phyloP scores from a whole-genome alignment of 1,139 yeast genomes.

The Nakaseomyces sp. region DNA sequence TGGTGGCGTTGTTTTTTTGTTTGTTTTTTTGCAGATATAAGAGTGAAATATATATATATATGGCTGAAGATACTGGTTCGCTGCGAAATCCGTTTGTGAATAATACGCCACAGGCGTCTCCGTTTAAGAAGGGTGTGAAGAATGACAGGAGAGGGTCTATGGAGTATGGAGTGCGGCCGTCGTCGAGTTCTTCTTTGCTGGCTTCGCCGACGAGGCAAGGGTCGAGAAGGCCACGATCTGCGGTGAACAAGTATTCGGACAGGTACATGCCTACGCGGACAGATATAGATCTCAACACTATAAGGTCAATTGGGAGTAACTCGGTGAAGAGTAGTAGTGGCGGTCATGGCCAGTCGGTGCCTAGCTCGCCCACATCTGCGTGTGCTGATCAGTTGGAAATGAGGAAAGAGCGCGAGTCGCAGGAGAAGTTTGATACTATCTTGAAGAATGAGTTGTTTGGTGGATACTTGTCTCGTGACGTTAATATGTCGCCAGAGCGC shows the following conservation, averaged over 20 bases:
- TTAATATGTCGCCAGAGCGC: constrained; percentile 8
- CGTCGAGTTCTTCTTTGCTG: constrained; percentile 16
- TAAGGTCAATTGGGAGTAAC: constrained; percentile 50
- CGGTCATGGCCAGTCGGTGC: constrained; percentile 24
- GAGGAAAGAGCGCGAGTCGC: constrained; percentile 72
- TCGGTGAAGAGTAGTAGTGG: constrained; percentile 21
- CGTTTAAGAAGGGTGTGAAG: constrained; percentile 13
- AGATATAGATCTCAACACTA: constrained; percentile 83
- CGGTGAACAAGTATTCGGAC: constrained; percentile 46
- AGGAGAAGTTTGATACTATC: constrained; percentile 76
- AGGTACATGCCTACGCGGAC: constrained; percentile 79
- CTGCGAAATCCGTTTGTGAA: constrained; percentile 26
- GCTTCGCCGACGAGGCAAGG: constrained; percentile 27
- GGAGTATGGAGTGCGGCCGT: background rate
- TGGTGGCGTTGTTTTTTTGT: too few species aligned
- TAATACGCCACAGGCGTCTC: constrained; percentile 30
- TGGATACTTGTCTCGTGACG: constrained; percentile 44
- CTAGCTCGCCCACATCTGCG: constrained; percentile 17
- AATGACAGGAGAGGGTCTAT: background rate
- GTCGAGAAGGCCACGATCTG: constrained; percentile 19
- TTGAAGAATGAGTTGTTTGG: constrained; percentile 89
- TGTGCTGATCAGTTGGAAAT: constrained; percentile 57
- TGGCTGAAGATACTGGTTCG: constrained; percentile 8
- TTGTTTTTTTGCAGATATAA: background rate
- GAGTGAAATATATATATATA: background rate